A percentile compares a stretch with the other conserved stretches of the same genome.
These are phyloP conservation scores for Aspergillus steynii DNA, from an alignment of 495 filamentous ascomycete genomes.

Conservation along the genomic window DNA sequence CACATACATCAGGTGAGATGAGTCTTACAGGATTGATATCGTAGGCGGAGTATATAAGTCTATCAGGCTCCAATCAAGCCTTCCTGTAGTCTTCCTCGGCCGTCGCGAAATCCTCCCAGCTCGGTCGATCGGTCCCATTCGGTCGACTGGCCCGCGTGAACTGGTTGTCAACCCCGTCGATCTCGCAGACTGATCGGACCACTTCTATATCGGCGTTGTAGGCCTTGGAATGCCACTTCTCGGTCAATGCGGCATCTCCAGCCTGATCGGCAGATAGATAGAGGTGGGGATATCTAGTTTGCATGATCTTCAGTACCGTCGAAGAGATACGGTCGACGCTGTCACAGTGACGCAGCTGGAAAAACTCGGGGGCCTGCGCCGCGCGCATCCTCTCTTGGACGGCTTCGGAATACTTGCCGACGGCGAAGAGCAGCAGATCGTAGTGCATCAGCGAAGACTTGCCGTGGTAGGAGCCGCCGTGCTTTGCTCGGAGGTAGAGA, in stretches of 20 bases:
- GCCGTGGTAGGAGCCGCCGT: conserved; percentile 66
- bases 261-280: conserved; percentile 24
- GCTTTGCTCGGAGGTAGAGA: conserved; percentile 59
- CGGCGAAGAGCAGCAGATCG: conserved; percentile 64
- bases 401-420: conserved; percentile 58
- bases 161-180: conserved; percentile 42
- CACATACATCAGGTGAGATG: not conserved
- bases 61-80: not conserved
- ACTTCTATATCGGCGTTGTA: conserved; percentile 44
- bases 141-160: conserved; percentile 44
- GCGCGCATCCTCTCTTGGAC: conserved; percentile 57
- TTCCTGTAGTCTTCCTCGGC: conserved; percentile 27
- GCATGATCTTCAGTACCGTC: conserved; percentile 64
- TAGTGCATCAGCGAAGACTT: conserved; percentile 67
- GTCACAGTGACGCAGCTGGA: conserved; percentile 65
- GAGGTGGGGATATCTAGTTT: conserved; percentile 43
- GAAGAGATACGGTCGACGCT: conserved; percentile 72
- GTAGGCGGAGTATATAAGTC: not conserved
- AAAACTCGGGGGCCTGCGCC: conserved; percentile 58
- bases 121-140: conserved; percentile 38
- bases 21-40: not conserved
- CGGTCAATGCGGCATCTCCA: conserved; percentile 30
- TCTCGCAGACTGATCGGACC: conserved; percentile 37
- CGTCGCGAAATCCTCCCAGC: conserved; percentile 38
- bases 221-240: conserved; percentile 42